Evolutionary conservation across 192 early-diverging fungal species (phyloP).

Genomic region (Jimgerdemannia flammicorona): DNA sequence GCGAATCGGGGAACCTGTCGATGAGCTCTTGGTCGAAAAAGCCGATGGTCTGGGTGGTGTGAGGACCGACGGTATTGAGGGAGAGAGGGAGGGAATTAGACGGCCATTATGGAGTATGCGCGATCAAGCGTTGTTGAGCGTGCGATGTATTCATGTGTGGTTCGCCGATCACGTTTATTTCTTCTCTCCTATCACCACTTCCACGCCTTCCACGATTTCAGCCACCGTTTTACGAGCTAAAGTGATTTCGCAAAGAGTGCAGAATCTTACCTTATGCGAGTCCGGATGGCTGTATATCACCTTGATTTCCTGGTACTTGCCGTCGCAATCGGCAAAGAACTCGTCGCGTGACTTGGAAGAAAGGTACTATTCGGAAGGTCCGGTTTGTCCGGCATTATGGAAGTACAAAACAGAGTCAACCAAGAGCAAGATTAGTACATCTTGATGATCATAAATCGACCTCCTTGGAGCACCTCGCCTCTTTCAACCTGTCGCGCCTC

Average conservation of each 20-base stretch:
- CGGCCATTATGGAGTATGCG: not conserved
- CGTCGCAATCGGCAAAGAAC: constrained; percentile 22
- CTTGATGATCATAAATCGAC: not conserved
- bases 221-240: not conserved
- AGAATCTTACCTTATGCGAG: constrained; percentile 2
- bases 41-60: constrained; percentile 21
- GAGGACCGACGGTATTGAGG: too few species aligned
- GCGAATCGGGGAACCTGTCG: constrained; percentile 18
- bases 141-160: not conserved
- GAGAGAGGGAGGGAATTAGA: not conserved
- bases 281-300: constrained; percentile 18
- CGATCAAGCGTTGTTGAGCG: not conserved
- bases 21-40: constrained; percentile 30
- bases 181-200: not conserved
- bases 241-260: not conserved
- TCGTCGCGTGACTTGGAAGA: constrained; percentile 26
- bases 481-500: not conserved
- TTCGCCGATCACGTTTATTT: not conserved
- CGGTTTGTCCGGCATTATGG: not conserved
- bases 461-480: not conserved
- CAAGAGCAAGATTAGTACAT: not conserved
- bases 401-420: not conserved
- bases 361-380: constrained; percentile 3
- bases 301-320: constrained; percentile 22
- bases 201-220: too few species aligned